Base-by-base conservation (phyloP, 805 yeast species). In the Ogataea corticis region DNA sequence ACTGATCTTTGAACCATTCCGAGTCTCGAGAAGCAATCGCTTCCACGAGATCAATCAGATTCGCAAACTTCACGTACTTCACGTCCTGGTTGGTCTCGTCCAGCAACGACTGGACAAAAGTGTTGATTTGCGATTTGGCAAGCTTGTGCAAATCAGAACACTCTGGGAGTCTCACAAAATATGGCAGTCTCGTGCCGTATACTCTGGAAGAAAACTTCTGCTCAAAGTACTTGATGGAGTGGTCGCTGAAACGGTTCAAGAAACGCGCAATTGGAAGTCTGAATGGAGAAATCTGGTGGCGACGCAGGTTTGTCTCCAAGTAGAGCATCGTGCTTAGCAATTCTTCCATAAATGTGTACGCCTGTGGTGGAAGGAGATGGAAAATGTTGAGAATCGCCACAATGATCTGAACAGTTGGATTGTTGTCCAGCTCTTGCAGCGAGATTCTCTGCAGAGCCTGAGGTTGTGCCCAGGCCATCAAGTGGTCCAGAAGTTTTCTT, bases 381-480 rank as follows among this genome's bases (percentile, higher is more conserved):
- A 92, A 94, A 33, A 94, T 87, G 55, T 92, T 89, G 56, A 94
- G 73, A 45, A 94, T 88, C 0, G 96, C 96, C 53, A 85, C 87
- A 36, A 94, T 89, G 32, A 92, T 87, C 58, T 87, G 85, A 11
- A 95, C 87, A 0, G 90, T 87, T 29, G 82, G 83, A 54, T 91
- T 91, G 52, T 81, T 84, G 27, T 80, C 85, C 45, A 95, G 75
- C 48, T 87, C 96, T 54, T 84, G 88, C 4, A 84, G 83, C 0
- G 97, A 83, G 34, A 87, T 77, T 51, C 82, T 80, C 45, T 89
- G 82, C 32, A 95, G 65, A 1, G 87, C 79, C 23, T 79, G 78
- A 2, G 94, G 88, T 56, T 87, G 91, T 0, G 97, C 96, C 96
- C 97, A 91, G 0, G 97, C 96, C 78, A 84, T 85, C 52, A 94